These are phyloP conservation scores for Cladosporium sp. DNA, from an alignment of 2,329 filamentous ascomycete species.

Conservation along the genomic window DNA sequence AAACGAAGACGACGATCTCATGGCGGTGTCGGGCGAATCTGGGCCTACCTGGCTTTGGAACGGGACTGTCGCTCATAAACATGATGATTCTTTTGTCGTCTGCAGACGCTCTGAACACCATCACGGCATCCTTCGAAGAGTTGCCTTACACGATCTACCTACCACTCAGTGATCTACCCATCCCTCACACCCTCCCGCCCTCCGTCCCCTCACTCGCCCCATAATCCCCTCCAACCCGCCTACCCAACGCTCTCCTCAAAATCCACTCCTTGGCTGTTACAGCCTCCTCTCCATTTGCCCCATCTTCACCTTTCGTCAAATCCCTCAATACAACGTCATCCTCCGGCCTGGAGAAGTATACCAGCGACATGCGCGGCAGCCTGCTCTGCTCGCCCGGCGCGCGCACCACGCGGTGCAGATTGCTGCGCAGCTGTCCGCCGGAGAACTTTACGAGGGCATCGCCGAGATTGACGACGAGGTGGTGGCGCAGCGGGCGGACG, in stretches of 20 bases:
- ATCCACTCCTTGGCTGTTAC: constrained; percentile 36
- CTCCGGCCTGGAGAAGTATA: constrained; percentile 50
- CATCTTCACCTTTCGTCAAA: constrained; percentile 21
- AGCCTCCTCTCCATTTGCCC: constrained; percentile 23
- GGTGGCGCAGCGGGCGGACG: constrained; percentile 45
- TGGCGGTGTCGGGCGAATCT: too few species aligned
- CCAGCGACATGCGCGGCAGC: constrained; percentile 45
- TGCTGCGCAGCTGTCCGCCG: constrained; percentile 32
- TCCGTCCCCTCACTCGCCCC: constrained; percentile 32
- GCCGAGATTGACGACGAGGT: constrained; percentile 44
- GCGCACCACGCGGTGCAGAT: constrained; percentile 43
- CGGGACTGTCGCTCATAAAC: too few species aligned
- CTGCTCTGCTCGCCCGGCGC: constrained; percentile 43
- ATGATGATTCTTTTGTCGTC: too few species aligned
- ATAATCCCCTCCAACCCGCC: constrained; percentile 29
- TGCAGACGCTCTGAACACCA: too few species aligned
- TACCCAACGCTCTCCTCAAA: constrained; percentile 34
- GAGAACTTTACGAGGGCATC: constrained; percentile 44
- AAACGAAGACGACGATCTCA: too few species aligned
- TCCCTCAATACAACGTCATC: constrained; percentile 41
- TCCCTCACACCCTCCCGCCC: constrained; percentile 8
- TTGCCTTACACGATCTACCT: too few species aligned
- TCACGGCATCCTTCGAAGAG: too few species aligned
- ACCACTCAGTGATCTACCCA: not conserved
- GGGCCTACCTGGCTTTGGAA: too few species aligned